phyloP scores from a whole-genome alignment of 2,329 filamentous ascomycete genomes.

The Colletotrichum plurivorum region DNA sequence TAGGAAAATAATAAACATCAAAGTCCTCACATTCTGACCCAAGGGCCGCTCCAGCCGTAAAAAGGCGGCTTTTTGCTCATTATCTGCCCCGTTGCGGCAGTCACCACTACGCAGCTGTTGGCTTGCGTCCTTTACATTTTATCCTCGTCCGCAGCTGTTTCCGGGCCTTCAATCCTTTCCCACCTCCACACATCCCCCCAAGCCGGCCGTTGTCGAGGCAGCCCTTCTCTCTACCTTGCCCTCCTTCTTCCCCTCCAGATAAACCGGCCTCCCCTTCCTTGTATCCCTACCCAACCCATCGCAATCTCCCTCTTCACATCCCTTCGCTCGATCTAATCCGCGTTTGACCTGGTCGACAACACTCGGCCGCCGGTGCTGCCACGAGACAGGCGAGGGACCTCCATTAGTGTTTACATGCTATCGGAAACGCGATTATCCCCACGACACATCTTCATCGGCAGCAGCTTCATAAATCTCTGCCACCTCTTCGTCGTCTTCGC shows the following conservation, averaged over 20 bases:
- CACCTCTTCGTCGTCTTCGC: conserved; percentile 16
- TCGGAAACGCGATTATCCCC: conserved; percentile 32
- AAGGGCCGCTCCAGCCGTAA: conserved; percentile 26
- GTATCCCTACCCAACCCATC: conserved; percentile 15
- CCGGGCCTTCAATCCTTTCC: conserved; percentile 14
- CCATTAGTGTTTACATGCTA: conserved; percentile 32
- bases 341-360: conserved; percentile 6
- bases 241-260: conserved; percentile 19
- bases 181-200: conserved; percentile 19
- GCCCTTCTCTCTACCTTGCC: conserved; percentile 17
- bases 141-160: conserved; percentile 30
- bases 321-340: conserved; percentile 27
- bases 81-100: conserved; percentile 31
- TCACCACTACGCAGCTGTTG: conserved; percentile 30
- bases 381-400: conserved; percentile 1
- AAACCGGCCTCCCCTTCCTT: conserved; percentile 34
- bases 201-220: conserved; percentile 36
- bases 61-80: conserved; percentile 38
- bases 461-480: conserved; percentile 28
- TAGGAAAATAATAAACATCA: conserved; percentile 30
- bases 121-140: conserved; percentile 20
- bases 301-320: conserved; percentile 36
- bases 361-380: conserved; percentile 7
- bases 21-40: conserved; percentile 30
- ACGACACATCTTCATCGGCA: conserved; percentile 30